Conservation (phyloP, 2,329 filamentous ascomycete genomes). For the Zalaria obscura region DNA sequence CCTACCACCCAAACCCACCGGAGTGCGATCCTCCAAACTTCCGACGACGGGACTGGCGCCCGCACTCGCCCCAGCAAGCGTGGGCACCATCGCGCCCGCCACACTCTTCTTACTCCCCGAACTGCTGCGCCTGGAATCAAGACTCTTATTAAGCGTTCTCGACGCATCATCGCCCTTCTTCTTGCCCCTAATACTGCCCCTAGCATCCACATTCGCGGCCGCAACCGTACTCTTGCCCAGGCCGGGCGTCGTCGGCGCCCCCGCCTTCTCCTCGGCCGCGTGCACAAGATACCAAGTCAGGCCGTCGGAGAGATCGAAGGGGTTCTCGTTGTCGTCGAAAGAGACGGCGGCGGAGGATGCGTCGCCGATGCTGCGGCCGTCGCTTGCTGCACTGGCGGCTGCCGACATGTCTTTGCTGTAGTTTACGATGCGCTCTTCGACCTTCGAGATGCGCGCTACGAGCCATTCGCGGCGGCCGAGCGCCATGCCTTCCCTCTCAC, state of each 20-base stretch:
- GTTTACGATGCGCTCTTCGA: conserved; percentile 89
- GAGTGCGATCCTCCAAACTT: background rate
- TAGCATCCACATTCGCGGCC: conserved; percentile 73
- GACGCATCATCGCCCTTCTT: conserved; percentile 29
- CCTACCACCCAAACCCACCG: conserved; percentile 1
- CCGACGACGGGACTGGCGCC: background rate
- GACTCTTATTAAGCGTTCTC: conserved; percentile 56
- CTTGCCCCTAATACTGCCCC: conserved; percentile 45
- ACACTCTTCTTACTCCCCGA: conserved; percentile 67
- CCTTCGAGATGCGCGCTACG: conserved; percentile 79
- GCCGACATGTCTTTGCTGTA: conserved; percentile 61
- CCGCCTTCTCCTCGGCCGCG: conserved; percentile 76
- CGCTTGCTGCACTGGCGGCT: conserved; percentile 16
- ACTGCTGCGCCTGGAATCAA: conserved; percentile 84
- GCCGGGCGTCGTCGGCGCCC: conserved; percentile 76
- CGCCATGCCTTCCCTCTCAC: conserved; percentile 80
- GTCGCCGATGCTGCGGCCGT: conserved; percentile 13
- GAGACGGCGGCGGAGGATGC: conserved; percentile 3
- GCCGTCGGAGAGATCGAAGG: conserved; percentile 90
- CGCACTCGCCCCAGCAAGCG: conserved; percentile 1
- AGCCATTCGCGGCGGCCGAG: conserved; percentile 83
- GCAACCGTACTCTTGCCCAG: conserved; percentile 86
- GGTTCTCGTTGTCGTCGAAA: conserved; percentile 68
- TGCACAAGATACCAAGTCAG: conserved; percentile 94
- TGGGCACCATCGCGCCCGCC: conserved; percentile 15